These are phyloP conservation scores for Fusarium sp. DNA, from an alignment of 2,329 filamentous ascomycete genomes.

Conservation along the genomic window DNA sequence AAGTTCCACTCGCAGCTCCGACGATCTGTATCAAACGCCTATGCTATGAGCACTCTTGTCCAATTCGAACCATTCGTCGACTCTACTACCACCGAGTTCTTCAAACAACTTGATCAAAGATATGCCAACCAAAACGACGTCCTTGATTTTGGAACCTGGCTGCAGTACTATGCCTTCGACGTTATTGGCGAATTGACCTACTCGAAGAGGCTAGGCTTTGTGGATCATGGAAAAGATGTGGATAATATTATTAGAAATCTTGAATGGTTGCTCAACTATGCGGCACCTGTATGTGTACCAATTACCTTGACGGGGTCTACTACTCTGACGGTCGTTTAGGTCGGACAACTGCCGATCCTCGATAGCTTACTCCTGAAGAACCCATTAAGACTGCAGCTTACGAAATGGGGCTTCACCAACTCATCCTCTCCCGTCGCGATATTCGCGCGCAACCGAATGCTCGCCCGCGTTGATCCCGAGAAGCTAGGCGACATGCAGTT, in stretches of 20 bases:
- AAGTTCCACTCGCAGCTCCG: neutral
- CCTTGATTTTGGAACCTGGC: constrained; percentile 24
- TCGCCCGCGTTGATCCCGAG: neutral
- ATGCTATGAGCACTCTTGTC: constrained; percentile 1
- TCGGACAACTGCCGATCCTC: constrained; percentile 1
- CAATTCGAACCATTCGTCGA: constrained; percentile 5
- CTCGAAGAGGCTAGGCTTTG: constrained; percentile 22
- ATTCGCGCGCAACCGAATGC: neutral
- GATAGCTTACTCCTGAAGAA: constrained; percentile 4
- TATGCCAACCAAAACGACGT: neutral
- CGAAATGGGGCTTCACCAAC: neutral
- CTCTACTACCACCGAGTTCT: neutral
- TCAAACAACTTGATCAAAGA: neutral
- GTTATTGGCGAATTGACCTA: constrained; percentile 23
- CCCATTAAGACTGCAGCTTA: neutral
- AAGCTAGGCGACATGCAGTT: neutral
- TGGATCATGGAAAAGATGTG: constrained; percentile 21
- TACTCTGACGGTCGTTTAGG: neutral
- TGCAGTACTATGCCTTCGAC: constrained; percentile 34
- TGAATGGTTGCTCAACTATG: constrained; percentile 29
- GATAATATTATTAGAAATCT: constrained; percentile 24
- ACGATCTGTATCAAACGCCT: neutral
- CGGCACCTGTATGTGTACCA: neutral
- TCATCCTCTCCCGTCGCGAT: neutral
- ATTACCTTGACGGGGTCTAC: neutral